Base-by-base conservation (phyloP, 1,284 basidiomycete genomes). In the Apiotrichum domesticum region DNA sequence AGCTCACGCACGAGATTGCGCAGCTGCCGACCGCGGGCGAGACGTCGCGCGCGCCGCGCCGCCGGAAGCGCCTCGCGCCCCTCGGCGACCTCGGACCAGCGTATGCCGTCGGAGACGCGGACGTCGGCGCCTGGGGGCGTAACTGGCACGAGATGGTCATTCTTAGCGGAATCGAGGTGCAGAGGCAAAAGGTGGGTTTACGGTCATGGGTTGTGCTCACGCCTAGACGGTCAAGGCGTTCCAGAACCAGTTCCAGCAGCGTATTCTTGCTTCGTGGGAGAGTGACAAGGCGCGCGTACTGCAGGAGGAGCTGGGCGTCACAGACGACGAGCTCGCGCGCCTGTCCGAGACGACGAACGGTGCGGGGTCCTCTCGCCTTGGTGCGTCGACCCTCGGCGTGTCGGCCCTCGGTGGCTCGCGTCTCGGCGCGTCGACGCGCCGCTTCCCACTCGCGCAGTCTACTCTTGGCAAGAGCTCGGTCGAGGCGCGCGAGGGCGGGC, bases 91-190 rank as follows among this genome's bases (percentile, higher is more conserved):
- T 67, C 9, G 66, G 68, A 34, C 64, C 65, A 5, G 47, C 62
- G 6, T 72, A 70, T 50, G 66, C 61, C 21, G 56, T 65, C 6
- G 63, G 63, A 10, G 71, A 72, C 43, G 65, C 59, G 9, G 73
- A 75, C 55, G 66, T 75, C 11, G 65, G 63, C 9, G 63, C 69
- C 1, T 75, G 73, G 73, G 71, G 70, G 0, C 63, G 73, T 50
- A 75, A 75, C 56, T 73, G 69, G 70, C 73, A 75, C 58, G 73
- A 75, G 64, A 75, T 70, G 70, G 66, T 73, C 33, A 75, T 75
- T 32, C 64, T 75, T 6, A 66, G 66, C 47, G 73, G 73, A 9
- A 75, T 75, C 44, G 73, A 75, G 54, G 57, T 67, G 35, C 73
- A 75, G 63, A 55, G 73, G 21, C 70, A 73, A 62, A 65, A 65